Base-by-base conservation (phyloP, 2,329 filamentous ascomycete genomes). In the Tothia fuscella region DNA sequence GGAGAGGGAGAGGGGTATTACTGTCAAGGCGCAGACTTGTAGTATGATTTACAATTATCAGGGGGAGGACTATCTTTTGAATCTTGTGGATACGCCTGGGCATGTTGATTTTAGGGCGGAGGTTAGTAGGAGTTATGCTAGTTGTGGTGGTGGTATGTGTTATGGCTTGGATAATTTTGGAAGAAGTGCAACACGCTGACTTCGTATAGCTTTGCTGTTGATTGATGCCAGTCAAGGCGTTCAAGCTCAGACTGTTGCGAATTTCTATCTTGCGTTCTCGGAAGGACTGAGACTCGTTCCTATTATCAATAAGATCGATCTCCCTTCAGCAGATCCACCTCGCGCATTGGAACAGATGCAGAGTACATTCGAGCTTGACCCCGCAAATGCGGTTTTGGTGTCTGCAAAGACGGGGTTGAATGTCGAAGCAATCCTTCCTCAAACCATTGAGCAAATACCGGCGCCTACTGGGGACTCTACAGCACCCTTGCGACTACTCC, bases 101-200 rank as follows among this genome's bases (percentile, higher is more conserved):
- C 91, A 98, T 65, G 91, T 98, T 44, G 91, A 98, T 65, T 98
- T 98, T 61, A 76, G 91, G 43, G 91, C 91, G 36, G 91, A 98
- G 62, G 91, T 98, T 9, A 93, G 86, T 25, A 76, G 91, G 36
- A 94, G 86, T 48, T 98, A 98, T 66, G 89, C 89, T 39, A 93
- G 85, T 54, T 98, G 91, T 58, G 89, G 88, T 48, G 93, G 91
- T 38, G 59, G 52, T 55, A 16, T 19, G 44, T 25, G 24, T n/a
- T 4, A 14, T 26, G 17, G 2, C 14, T 14, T 35, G n/a, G 6
- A 4, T 38, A 12, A 29, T 14, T 19, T 19, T 19, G 21, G 22
- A 31, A 16, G 13, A 14, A 12, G 5, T 3, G 12, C 10, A 4
- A 24, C 30, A 9, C n/a, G 21, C 20, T n/a, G 13, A 26, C 6